Conservation (phyloP, 2,329 filamentous ascomycete species). For the Plectosphaerella plurivora region DNA sequence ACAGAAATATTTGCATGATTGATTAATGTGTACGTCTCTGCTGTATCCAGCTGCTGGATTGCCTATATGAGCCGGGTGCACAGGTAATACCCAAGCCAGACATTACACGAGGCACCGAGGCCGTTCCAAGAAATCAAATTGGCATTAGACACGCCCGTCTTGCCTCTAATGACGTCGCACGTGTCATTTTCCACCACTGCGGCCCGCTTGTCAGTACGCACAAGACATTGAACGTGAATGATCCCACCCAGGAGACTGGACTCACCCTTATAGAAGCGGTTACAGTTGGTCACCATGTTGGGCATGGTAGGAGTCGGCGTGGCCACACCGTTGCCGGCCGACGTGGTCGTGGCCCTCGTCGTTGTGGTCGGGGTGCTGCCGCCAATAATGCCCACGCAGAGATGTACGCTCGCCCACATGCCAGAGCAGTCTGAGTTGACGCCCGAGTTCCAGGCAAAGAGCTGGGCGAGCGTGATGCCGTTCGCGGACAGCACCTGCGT, state of each 20-base stretch:
- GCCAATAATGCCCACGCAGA: constrained; percentile 8
- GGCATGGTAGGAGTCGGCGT: constrained; percentile 7
- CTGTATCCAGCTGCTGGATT: neutral
- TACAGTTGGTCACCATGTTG: constrained; percentile 11
- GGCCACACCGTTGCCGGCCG: constrained; percentile 1
- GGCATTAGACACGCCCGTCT: neutral
- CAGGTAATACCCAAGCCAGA: neutral
- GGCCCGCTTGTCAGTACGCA: neutral
- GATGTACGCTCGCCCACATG: constrained; percentile 8
- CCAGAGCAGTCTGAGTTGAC: constrained; percentile 7
- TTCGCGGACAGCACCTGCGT: neutral
- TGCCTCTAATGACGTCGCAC: neutral
- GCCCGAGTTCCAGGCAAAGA: constrained; percentile 16
- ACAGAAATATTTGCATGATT: too few species aligned
- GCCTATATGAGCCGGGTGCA: neutral
- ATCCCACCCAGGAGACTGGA: neutral
- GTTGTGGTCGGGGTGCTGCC: neutral
- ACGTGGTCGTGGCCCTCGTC: neutral
- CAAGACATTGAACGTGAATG: neutral
- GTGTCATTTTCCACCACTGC: neutral
- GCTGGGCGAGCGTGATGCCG: constrained; percentile 15
- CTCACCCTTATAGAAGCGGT: constrained; percentile 7
- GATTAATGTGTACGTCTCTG: too few species aligned
- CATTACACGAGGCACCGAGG: neutral
- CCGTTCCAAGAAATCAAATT: neutral